These are phyloP conservation scores for Hymenoscyphus repandus DNA, from an alignment of 2,329 filamentous ascomycete species.

Conservation along the genomic window DNA sequence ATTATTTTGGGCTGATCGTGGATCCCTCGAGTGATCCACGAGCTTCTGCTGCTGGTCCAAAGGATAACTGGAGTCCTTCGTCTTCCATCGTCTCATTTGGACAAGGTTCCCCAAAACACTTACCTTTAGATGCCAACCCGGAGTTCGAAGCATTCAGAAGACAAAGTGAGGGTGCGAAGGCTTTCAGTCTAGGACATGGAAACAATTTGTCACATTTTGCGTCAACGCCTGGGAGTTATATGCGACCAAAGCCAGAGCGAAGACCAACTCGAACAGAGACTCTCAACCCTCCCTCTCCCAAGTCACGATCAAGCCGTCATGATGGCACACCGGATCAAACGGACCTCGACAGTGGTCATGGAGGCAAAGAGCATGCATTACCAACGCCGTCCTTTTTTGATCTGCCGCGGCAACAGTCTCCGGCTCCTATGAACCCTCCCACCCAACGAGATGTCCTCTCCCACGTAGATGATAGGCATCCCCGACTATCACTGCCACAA, in stretches of 20 bases:
- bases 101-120: conserved; percentile 60
- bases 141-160: conserved; percentile 77
- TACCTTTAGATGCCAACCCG: conserved; percentile 69
- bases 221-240: conserved; percentile 26
- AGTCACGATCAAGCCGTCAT: conserved; percentile 12
- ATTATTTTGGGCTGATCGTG: conserved; percentile 78
- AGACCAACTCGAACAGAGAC: conserved; percentile 19
- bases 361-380: conserved; percentile 22
- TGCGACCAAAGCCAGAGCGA: conserved; percentile 21
- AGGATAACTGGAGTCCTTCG: conserved; percentile 70
- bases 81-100: conserved; percentile 67
- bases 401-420: conserved; percentile 43
- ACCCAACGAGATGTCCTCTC: conserved; percentile 23
- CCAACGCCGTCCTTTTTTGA: conserved; percentile 33
- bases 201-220: conserved; percentile 42
- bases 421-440: conserved; percentile 34
- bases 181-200: conserved; percentile 41
- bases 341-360: conserved; percentile 41
- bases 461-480: conserved; percentile 44
- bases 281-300: conserved; percentile 20
- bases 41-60: conserved; percentile 58
- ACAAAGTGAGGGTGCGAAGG: conserved; percentile 61
- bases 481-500: conserved; percentile 49
- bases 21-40: conserved; percentile 56
- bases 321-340: conserved; percentile 27